These are phyloP conservation scores for Neofusicoccum kwambonambiense DNA, from an alignment of 2,329 filamentous ascomycete species.

Conservation along the genomic window DNA sequence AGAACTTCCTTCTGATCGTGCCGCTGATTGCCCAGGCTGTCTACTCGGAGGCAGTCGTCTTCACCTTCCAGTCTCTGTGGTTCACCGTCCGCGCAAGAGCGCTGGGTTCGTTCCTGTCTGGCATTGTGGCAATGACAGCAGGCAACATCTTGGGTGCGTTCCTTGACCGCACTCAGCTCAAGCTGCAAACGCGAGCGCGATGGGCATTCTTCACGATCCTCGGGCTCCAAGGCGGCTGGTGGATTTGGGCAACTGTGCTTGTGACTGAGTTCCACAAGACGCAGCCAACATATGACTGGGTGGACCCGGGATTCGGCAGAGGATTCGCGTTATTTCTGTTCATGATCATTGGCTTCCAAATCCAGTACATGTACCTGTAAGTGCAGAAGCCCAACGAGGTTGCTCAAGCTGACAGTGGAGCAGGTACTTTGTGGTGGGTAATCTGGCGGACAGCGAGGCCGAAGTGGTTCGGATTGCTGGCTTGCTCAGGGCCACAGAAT, in stretches of 20 bases:
- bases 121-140: constrained; percentile 62
- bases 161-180: constrained; percentile 58
- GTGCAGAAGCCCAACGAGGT: neutral
- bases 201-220: constrained; percentile 55
- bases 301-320: constrained; percentile 60
- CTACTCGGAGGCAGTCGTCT: constrained; percentile 70
- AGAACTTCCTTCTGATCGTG: constrained; percentile 63
- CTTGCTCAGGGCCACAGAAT: constrained; percentile 68
- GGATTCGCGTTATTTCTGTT: constrained; percentile 68
- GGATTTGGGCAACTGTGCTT: constrained; percentile 68
- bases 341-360: constrained; percentile 65
- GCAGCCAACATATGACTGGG: constrained; percentile 66
- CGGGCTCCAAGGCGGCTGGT: constrained; percentile 65
- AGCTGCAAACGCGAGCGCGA: constrained; percentile 56
- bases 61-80: constrained; percentile 66
- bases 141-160: constrained; percentile 66
- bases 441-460: constrained; percentile 60
- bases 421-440: constrained; percentile 67
- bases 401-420: neutral
- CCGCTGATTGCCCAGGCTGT: constrained; percentile 70
- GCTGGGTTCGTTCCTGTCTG: constrained; percentile 68
- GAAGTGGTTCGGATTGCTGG: constrained; percentile 69
- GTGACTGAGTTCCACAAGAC: constrained; percentile 60
- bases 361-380: constrained; percentile 70
- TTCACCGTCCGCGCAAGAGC: constrained; percentile 69